Evolutionary conservation across 768 basidiomycete genomes (phyloP).

Genomic region (Trametes elegans): DNA sequence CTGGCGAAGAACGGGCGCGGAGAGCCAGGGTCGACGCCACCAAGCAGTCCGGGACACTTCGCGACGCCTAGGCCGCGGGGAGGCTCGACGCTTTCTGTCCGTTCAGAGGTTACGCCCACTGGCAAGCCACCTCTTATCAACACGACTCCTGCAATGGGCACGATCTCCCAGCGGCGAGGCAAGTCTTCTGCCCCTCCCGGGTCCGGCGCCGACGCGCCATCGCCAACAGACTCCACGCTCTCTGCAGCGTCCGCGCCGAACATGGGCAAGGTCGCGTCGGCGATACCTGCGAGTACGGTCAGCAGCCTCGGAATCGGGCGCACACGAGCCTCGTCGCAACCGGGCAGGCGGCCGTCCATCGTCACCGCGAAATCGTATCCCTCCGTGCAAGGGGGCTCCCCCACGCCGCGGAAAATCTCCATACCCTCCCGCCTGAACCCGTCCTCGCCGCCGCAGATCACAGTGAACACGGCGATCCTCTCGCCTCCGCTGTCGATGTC

Average conservation of each 20-base stretch:
- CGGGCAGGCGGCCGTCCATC: slow-evolving; percentile 66
- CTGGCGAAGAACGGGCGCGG: slow-evolving; percentile 2
- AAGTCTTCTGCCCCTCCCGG: slow-evolving; percentile 59
- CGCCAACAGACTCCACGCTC: slow-evolving; percentile 38
- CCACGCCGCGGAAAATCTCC: slow-evolving; percentile 57
- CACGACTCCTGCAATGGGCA: slow-evolving; percentile 56
- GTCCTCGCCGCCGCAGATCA: slow-evolving; percentile 43
- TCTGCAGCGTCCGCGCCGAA: slow-evolving; percentile 35
- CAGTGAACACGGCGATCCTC: slow-evolving; percentile 50
- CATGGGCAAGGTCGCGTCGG: slow-evolving; percentile 34
- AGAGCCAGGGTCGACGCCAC: slow-evolving; percentile 38
- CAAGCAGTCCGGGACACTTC: slow-evolving; percentile 41
- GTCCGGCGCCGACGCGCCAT: slow-evolving; percentile 28
- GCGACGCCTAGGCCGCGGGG: slow-evolving; percentile 54
- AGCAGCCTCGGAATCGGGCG: slow-evolving; percentile 42
- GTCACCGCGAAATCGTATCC: slow-evolving; percentile 51
- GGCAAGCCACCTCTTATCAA: slow-evolving; percentile 45
- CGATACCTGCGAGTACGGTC: slow-evolving; percentile 39
- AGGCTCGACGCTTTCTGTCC: slow-evolving; percentile 42
- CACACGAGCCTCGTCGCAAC: slow-evolving; percentile 73
- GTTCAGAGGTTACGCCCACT: slow-evolving; percentile 33
- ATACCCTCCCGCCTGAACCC: slow-evolving; percentile 59
- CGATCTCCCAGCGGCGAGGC: slow-evolving; percentile 64
- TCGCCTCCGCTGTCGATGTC: slow-evolving; percentile 37
- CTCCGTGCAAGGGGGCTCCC: slow-evolving; percentile 41